A percentile compares a stretch with the other conserved stretches of the same genome.
Evolutionary conservation across 2,329 filamentous ascomycete genomes (phyloP).

Genomic region (Exophiala sp.): DNA sequence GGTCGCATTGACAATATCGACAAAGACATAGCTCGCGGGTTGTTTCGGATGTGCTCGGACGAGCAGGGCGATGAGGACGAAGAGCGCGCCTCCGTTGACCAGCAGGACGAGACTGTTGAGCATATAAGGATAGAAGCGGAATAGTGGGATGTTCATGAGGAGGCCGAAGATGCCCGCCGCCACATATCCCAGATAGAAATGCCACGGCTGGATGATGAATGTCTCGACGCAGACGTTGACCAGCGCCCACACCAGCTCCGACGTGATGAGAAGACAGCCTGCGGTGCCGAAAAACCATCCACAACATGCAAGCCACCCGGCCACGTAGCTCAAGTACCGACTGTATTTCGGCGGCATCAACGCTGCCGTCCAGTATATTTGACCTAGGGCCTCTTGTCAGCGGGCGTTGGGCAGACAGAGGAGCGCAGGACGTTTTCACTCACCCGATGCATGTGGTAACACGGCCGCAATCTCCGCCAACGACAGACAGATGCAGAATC

Average conservation of each 20-base stretch:
- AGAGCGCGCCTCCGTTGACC: conserved; percentile 22
- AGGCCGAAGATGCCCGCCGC: conserved; percentile 6
- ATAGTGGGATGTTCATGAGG: conserved; percentile 8
- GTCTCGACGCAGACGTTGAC: conserved; percentile 8
- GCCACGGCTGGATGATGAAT: conserved; percentile 17
- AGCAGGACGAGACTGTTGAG: conserved; percentile 15
- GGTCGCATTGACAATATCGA: conserved; percentile 22
- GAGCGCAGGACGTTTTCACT: conserved; percentile 35
- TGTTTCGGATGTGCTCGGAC: conserved; percentile 17
- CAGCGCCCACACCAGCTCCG: conserved; percentile 11
- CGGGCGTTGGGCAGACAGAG: background rate
- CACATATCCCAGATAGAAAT: conserved; percentile 26
- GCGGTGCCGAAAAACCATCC: conserved; percentile 50
- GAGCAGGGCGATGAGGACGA: conserved; percentile 30
- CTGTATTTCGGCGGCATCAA: conserved; percentile 44
- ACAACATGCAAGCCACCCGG: conserved; percentile 49
- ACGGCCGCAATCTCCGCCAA: conserved; percentile 42
- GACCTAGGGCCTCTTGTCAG: conserved; percentile 1
- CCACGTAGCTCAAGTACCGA: conserved; percentile 44
- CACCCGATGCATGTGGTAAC: conserved; percentile 47
- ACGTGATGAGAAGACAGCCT: background rate
- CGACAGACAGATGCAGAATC: background rate
- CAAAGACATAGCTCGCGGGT: conserved; percentile 15
- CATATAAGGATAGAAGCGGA: conserved; percentile 14
- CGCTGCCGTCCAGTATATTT: conserved; percentile 3